Evolutionary conservation across 2,329 filamentous ascomycete species (phyloP).

Genomic region (Aureobasidium sp.): DNA sequence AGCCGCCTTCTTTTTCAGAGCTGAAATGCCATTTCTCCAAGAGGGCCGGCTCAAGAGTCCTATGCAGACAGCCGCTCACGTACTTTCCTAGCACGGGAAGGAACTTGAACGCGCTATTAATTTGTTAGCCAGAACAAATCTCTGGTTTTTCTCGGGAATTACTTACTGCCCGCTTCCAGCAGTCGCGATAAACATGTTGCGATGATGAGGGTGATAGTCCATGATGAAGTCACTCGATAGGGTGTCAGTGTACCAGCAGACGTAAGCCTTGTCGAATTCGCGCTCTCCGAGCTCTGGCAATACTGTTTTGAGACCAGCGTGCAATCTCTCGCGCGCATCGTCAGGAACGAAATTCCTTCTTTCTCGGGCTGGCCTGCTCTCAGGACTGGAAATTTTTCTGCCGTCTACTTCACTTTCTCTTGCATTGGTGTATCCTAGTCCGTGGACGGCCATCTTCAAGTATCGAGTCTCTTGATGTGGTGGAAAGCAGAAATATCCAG

Average conservation of each 20-base stretch:
- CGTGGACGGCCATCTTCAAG: constrained; percentile 39
- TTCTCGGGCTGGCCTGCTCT: constrained; percentile 11
- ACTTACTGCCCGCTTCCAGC: constrained; percentile 48
- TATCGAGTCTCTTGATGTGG: constrained; percentile 42
- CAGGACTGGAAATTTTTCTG: not conserved
- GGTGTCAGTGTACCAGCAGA: constrained; percentile 48
- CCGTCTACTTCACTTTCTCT: too few species aligned
- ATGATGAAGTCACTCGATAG: constrained; percentile 47
- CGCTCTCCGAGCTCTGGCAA: constrained; percentile 23
- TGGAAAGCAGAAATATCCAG: constrained; percentile 64
- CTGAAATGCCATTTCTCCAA: not conserved
- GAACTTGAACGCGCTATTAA: constrained; percentile 24
- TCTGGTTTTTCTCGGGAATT: too few species aligned
- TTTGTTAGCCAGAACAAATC: not conserved
- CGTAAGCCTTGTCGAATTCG: constrained; percentile 35
- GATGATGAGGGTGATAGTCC: constrained; percentile 37
- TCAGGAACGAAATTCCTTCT: constrained; percentile 18
- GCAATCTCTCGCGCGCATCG: not conserved
- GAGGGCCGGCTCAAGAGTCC: not conserved
- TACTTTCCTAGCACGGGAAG: constrained; percentile 25
- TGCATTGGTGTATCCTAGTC: too few species aligned
- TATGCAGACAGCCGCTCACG: not conserved
- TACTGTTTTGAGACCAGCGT: not conserved
- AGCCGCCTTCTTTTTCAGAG: too few species aligned
- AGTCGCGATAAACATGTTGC: constrained; percentile 48